phyloP scores from a whole-genome alignment of 352 stramenopile genomes.

The Globisporangium carolinianum region DNA sequence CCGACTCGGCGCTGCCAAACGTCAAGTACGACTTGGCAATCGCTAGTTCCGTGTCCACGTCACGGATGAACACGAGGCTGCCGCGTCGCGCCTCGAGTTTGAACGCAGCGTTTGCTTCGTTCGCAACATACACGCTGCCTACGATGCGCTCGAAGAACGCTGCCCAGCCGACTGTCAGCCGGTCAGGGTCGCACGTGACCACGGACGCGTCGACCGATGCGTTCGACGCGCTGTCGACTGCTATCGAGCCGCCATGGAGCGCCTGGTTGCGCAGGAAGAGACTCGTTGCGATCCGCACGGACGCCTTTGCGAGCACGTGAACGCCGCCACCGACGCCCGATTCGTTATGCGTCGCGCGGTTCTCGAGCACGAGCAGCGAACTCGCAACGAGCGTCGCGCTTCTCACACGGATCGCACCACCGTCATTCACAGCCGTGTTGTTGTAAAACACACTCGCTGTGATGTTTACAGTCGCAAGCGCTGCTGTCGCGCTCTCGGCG shows the following conservation, averaged over 20 bases:
- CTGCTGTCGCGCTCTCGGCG: constrained; percentile 1
- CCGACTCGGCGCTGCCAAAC: constrained; percentile 33
- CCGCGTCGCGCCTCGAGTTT: constrained; percentile 15
- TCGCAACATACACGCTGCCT: constrained; percentile 14
- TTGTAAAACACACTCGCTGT: constrained; percentile 34
- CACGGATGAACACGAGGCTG: constrained; percentile 28
- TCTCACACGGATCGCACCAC: constrained; percentile 21
- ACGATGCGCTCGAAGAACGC: constrained; percentile 15
- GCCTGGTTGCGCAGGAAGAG: constrained; percentile 30
- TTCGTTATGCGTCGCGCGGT: constrained; percentile 14
- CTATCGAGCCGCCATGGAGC: constrained; percentile 21
- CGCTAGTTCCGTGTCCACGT: constrained; percentile 13
- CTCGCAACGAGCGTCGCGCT: background rate
- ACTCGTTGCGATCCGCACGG: constrained; percentile 14
- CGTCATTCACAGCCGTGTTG: constrained; percentile 20
- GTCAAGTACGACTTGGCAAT: constrained; percentile 21
- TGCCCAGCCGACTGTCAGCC: constrained; percentile 14
- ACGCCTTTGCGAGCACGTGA: constrained; percentile 7
- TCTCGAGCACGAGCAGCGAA: constrained; percentile 24
- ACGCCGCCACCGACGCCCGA: constrained; percentile 26
- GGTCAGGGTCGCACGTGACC: constrained; percentile 18
- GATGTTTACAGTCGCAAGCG: background rate
- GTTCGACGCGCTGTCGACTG: constrained; percentile 13
- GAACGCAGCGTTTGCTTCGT: constrained; percentile 7
- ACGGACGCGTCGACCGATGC: constrained; percentile 10